phyloP scores from a whole-genome alignment of 192 early-diverging fungal species.

The Linderina pennispora region DNA sequence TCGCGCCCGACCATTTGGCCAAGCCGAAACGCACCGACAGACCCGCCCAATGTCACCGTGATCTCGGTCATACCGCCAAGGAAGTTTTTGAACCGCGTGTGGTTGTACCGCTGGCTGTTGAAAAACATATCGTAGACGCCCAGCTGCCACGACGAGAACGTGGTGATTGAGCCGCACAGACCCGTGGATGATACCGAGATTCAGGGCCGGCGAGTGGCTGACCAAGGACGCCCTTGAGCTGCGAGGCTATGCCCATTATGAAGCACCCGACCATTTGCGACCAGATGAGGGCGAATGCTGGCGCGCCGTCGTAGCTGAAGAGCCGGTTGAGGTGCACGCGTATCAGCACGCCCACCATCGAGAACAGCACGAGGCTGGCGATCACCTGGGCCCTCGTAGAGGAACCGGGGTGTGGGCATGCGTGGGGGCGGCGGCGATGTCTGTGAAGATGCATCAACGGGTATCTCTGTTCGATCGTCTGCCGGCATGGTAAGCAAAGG shows the following conservation, averaged over 20 bases:
- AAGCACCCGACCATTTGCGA: constrained; percentile 68
- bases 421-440: no score
- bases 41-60: constrained; percentile 20
- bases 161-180: constrained; percentile 77
- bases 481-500: no score
- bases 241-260: constrained; percentile 19
- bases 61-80: constrained; percentile 35
- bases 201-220: constrained; percentile 42
- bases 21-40: constrained; percentile 17
- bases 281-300: constrained; percentile 57
- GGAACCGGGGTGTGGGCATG: no score
- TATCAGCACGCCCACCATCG: constrained; percentile 60
- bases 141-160: constrained; percentile 75
- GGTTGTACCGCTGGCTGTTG: constrained; percentile 10
- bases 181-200: constrained; percentile 59
- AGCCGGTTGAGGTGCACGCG: constrained; percentile 52
- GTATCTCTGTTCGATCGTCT: no score
- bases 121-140: constrained; percentile 48
- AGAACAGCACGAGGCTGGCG: constrained; percentile 36
- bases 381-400: constrained; percentile 15
- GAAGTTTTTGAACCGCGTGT: constrained; percentile 36
- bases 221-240: constrained; percentile 24
- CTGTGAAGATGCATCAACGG: no score
- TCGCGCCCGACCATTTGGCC: constrained; percentile 37
- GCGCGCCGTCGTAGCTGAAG: constrained; percentile 51